Percentiles rank a stretch among this genome's conserved stretches.
phyloP scores from a whole-genome alignment of 2,329 filamentous ascomycete species.

The Penicillium sp. region DNA sequence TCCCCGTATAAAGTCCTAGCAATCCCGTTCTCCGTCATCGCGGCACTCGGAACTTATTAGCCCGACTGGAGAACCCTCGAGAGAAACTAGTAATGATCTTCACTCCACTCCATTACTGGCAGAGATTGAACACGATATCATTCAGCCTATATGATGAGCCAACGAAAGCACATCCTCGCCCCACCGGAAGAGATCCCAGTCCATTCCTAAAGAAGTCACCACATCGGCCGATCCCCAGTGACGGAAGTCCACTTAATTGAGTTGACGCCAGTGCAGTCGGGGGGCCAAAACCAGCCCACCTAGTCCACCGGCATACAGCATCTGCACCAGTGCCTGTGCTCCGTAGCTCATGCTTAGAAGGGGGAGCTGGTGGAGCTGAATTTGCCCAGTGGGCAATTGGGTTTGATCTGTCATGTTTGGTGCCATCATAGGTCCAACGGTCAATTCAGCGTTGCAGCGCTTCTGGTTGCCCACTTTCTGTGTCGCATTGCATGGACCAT shows the following conservation, averaged over 20 bases:
- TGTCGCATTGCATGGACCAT: conserved; percentile 2
- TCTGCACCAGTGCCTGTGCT: neutral
- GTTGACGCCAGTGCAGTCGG: conserved; percentile 3
- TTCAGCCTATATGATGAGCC: neutral
- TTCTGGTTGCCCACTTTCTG: neutral
- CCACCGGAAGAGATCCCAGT: neutral
- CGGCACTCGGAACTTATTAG: neutral
- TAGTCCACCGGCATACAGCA: neutral
- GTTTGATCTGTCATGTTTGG: conserved; percentile 7
- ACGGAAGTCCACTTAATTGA: conserved; percentile 4
- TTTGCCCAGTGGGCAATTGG: conserved; percentile 1
- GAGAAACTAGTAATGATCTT: neutral
- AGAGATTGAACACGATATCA: neutral
- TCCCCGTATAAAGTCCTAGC: too few relatives aligned
- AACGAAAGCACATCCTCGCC: neutral
- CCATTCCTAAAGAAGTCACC: neutral
- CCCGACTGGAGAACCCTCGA: neutral
- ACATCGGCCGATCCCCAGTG: neutral
- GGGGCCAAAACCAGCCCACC: conserved; percentile 1
- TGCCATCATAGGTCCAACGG: conserved; percentile 5
- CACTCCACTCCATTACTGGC: too few relatives aligned
- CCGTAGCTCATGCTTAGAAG: neutral
- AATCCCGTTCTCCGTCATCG: too few relatives aligned
- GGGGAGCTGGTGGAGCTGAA: neutral
- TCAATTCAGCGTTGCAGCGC: conserved; percentile 2